A percentile compares a stretch with the other conserved stretches of the same genome.
Conservation (phyloP, 1,139 yeast species). For the Candida sanyaensis region DNA sequence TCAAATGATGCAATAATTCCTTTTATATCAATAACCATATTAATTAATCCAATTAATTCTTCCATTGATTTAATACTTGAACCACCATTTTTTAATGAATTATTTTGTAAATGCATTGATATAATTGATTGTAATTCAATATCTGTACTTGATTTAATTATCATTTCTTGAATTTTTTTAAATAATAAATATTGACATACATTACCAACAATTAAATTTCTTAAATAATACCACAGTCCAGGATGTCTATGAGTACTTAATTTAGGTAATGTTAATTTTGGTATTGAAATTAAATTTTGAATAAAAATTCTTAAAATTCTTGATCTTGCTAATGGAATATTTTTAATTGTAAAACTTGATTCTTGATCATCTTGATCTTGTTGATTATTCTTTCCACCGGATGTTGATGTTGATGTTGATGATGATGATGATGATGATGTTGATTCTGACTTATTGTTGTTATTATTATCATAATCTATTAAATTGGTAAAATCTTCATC, state of each 20-base stretch:
- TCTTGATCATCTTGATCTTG: conserved; percentile 17
- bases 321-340: conserved; percentile 21
- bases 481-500: conserved; percentile 37
- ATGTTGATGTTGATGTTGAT: no score
- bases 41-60: conserved; percentile 18
- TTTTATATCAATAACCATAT: conserved; percentile 26
- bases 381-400: background rate
- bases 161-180: conserved; percentile 29
- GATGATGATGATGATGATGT: background rate
- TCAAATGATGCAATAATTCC: conserved; percentile 28
- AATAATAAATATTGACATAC: conserved; percentile 40
- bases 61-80: conserved; percentile 8
- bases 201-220: conserved; percentile 44
- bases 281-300: conserved; percentile 28
- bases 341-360: conserved; percentile 16
- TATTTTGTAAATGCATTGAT: conserved; percentile 1
- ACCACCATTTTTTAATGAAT: background rate
- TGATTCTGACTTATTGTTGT: no score
- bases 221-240: conserved; percentile 43
- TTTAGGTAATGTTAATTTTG: conserved; percentile 39
- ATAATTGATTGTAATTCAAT: conserved; percentile 11
- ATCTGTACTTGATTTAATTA: conserved; percentile 13
- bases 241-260: conserved; percentile 44
- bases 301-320: conserved; percentile 27
- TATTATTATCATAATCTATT: conserved; percentile 16